Conservation (phyloP, 108 stramenopile species). For the Fistulifera solaris region DNA sequence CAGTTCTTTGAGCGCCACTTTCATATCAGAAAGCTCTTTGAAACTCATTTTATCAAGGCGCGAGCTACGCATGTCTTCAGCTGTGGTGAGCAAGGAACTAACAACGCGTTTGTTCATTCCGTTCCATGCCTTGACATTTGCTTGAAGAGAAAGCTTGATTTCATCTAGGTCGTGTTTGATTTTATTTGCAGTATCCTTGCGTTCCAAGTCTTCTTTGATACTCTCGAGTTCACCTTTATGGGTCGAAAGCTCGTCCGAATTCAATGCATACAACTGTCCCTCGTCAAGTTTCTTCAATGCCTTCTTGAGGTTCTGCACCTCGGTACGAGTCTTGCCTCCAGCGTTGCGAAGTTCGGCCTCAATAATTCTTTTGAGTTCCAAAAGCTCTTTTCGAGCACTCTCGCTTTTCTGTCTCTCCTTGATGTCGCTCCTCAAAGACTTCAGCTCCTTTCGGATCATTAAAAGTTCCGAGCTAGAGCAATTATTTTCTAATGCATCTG, state of each 20-base stretch:
- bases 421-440: slow-evolving; percentile 1
- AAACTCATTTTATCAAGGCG: neutral
- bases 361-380: neutral
- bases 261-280: neutral
- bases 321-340: neutral
- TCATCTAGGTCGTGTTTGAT: slow-evolving; percentile 4
- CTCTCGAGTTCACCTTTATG: neutral
- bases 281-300: neutral
- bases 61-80: neutral
- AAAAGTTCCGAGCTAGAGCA: slow-evolving; percentile 1
- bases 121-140: neutral
- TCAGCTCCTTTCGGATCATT: neutral
- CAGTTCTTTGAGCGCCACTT: neutral
- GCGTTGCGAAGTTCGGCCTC: slow-evolving; percentile 2
- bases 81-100: neutral
- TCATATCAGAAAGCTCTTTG: slow-evolving; percentile 4
- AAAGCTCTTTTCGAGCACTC: neutral
- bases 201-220: neutral
- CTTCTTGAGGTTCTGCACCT: neutral
- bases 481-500: neutral
- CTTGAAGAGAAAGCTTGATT: neutral
- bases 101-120: too few relatives aligned
- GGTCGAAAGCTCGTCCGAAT: slow-evolving; percentile 1
- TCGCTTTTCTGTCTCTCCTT: slow-evolving; percentile 2
- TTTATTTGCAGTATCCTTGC: neutral